Evolutionary conservation across 306 rosid species (phyloP), one percentile per base, ranked within the genome.

Genomic region (Senna tora): DNA sequence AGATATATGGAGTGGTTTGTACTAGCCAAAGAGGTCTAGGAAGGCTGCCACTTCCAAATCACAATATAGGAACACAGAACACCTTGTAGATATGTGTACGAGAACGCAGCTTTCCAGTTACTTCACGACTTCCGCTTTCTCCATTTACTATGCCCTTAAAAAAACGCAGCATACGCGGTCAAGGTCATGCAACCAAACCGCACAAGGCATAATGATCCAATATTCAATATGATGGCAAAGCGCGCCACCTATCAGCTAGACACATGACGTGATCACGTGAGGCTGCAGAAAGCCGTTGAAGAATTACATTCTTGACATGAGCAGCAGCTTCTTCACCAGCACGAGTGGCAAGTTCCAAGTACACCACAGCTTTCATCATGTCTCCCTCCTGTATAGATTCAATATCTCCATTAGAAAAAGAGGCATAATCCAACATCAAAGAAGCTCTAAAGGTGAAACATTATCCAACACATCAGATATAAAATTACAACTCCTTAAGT

Each of bases 261-360:
- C 45, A 67, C 90, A 83, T 83, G 71, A 61, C 92, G 30, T 78
- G 85, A 73, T 81, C 88, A 1, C 79, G 89, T 4, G 93, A 87
- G 72, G 79, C 80, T 42, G 74, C 69, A 22, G 97, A 84, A 74
- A 90, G 77, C 69, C 80, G 89, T 74, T 81, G 88, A 63, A 86
- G 81, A 66, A 87, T 82, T 50, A 72, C 96, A 66, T 80, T 75
- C 89, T 87, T 93, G 72, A 90, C 83, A 75, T 73, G 89, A 72
- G 68, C 72, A 6, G 96, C 97, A 20, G 90, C 93, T 38, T 82
- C 83, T 81, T 88, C 97, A 15, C 96, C 96, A 41, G 87, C 85
- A 16, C 88, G 97, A 45, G 77, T 80, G 14, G 96, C 98, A 45
- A 93, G 96, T 75, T 93, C 97, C 83, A 93, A 81, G 87, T 90